Evolutionary conservation across 345 rosid genomes (phyloP), one percentile per base, ranked within the genome.

Genomic region (Rhodamnia argentea): DNA sequence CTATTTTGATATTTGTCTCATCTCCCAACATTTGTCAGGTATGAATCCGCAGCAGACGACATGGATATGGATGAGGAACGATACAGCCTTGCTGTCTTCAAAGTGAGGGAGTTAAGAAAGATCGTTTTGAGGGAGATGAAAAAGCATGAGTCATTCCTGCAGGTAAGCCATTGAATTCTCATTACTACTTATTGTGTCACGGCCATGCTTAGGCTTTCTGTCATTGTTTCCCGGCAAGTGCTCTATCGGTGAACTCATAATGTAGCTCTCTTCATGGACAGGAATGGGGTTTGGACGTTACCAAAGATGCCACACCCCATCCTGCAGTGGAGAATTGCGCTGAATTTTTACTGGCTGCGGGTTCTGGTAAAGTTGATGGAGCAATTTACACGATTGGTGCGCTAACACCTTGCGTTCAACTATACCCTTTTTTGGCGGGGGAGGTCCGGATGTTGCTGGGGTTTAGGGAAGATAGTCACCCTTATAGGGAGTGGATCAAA

Each of bases 341-440:
- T 16, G 97, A 96, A 84, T 97, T 96, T 89, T 92, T 96, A 90
- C 83, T 97, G 88, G 98, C 99, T 50, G 96, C 99, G 83, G 96
- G 98, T 75, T 96, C 98, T 16, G 99, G 99, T 86, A 94, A 94
- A 89, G 93, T 96, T 82, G 99, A 92, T 90, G 99, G 98, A 86
- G 90, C 99, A 5, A 98, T 99, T 81, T 96, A 97, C 88, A 94
- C 95, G 83, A 92, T 97, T 70, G 98, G 97, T 90, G 98, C 99
- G 86, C 92, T 97, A 94, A 89, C 98, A 86, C 99, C 99, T 84
- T 94, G 98, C 93, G 95, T 97, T 98, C 90, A 93, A 89, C 87
- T 96, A 86, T 97, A 95, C 91, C 98, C 96, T 86, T 94, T 88
- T 88, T 90, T 95, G 3, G 98, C 96, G 85, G 93, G 89, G 91